A percentile compares a stretch with the other conserved stretches of the same genome.
These are phyloP conservation scores for Neoarthrinium moseri DNA, from an alignment of 2,329 filamentous ascomycete species.

Conservation along the genomic window DNA sequence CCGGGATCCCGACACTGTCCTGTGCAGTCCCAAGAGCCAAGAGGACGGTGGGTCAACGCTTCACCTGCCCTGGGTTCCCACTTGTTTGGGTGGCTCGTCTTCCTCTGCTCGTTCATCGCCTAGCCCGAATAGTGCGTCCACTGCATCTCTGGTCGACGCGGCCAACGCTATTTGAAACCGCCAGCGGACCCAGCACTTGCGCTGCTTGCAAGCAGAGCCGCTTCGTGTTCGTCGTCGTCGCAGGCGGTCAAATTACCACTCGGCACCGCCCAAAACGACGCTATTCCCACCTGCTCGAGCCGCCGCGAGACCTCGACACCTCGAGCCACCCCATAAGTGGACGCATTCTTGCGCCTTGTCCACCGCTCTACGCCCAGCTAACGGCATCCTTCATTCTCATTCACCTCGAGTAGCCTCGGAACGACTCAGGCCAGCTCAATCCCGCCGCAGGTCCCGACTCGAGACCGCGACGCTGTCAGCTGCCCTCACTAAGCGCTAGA, in stretches of 20 bases:
- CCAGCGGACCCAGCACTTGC: conserved; percentile 9
- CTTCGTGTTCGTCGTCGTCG: conserved; percentile 1
- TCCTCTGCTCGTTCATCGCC: too few species aligned
- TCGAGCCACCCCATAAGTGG: conserved; percentile 1
- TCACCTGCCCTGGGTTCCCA: background rate
- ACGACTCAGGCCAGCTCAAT: too few species aligned
- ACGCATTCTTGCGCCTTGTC: conserved; percentile 9
- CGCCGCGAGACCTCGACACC: background rate
- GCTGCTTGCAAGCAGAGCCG: background rate
- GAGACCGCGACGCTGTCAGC: too few species aligned
- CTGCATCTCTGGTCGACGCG: conserved; percentile 14
- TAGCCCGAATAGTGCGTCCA: too few species aligned
- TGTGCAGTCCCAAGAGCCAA: too few species aligned
- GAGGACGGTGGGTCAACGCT: too few species aligned
- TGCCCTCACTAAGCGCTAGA: too few species aligned
- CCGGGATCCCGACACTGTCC: background rate
- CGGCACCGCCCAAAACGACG: conserved; percentile 6
- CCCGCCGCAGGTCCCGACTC: too few species aligned
- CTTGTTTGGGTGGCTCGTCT: conserved; percentile 2
- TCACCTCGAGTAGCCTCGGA: too few species aligned
- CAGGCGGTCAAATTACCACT: conserved; percentile 1
- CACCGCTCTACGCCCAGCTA: background rate
- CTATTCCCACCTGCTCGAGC: conserved; percentile 7
- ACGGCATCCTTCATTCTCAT: too few species aligned
- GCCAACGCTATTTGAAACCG: conserved; percentile 21